A percentile compares a stretch with the other conserved stretches of the same genome.
Evolutionary conservation across 169 alveolate genomes (phyloP).

Genomic region (Plasmodium cynomolgi): DNA sequence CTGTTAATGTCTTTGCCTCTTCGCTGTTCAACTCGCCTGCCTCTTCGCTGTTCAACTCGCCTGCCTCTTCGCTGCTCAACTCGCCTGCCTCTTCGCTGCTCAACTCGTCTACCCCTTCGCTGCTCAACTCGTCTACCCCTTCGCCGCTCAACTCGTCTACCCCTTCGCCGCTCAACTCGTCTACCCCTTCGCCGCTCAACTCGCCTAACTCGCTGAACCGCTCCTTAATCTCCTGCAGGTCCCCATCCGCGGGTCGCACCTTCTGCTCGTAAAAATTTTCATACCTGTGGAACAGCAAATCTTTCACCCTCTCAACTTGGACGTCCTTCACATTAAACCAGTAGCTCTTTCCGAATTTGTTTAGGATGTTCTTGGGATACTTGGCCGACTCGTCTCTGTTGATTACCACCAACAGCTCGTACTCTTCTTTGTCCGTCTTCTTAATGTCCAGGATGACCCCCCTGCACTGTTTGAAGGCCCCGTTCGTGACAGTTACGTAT

Average conservation of each 20-base stretch:
- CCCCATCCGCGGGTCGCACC: not conserved
- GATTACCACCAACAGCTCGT: slow-evolving; percentile 52
- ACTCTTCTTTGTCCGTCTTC: slow-evolving; percentile 46
- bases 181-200: not conserved
- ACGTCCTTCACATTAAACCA: slow-evolving; percentile 65
- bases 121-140: not conserved
- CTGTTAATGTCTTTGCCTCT: not conserved
- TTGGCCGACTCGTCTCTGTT: slow-evolving; percentile 30
- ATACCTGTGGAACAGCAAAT: slow-evolving; percentile 57
- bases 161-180: not conserved
- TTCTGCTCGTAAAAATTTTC: slow-evolving; percentile 47
- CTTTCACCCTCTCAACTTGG: slow-evolving; percentile 41
- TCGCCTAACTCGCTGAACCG: not conserved
- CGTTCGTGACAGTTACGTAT: slow-evolving; percentile 10
- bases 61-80: not conserved
- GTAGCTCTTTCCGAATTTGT: slow-evolving; percentile 70
- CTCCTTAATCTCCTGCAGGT: not conserved
- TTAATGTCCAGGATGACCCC: slow-evolving; percentile 56
- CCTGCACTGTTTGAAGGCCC: slow-evolving; percentile 41
- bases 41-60: not conserved
- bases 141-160: not conserved
- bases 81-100: not conserved
- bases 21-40: not conserved
- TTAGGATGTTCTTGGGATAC: slow-evolving; percentile 52
- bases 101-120: not conserved